Conservation (phyloP, 305 asterid genomes). For the Fraxinus sp. region DNA sequence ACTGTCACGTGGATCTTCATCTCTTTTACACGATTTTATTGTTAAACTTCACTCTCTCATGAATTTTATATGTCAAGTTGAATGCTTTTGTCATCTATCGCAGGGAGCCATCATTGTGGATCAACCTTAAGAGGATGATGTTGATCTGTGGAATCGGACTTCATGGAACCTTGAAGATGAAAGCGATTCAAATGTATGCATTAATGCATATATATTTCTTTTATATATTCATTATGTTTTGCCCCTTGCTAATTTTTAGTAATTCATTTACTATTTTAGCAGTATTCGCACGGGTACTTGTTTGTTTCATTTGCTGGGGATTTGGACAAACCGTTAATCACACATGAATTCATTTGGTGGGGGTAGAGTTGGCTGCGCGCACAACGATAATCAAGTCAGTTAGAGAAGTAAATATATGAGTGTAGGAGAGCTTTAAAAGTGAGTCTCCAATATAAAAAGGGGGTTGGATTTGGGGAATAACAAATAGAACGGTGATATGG, state of each 20-base stretch:
- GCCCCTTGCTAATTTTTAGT: background rate
- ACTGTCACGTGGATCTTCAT: background rate
- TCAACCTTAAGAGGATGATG: slow-evolving; percentile 72
- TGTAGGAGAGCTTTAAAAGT: no score
- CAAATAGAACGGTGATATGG: no score
- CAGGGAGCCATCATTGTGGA: slow-evolving; percentile 85
- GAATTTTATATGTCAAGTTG: slow-evolving; percentile 8
- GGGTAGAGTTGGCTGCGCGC: no score
- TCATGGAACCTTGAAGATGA: slow-evolving; percentile 61
- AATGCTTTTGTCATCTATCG: slow-evolving; percentile 4
- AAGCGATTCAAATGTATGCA: slow-evolving; percentile 48
- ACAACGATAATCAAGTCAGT: no score
- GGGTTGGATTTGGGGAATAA: no score
- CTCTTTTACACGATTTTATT: background rate
- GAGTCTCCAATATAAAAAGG: no score
- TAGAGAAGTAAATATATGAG: no score
- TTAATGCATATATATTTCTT: background rate
- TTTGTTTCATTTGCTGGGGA: slow-evolving; percentile 59
- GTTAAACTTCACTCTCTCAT: background rate
- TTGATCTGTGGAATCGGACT: slow-evolving; percentile 55
- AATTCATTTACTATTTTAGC: slow-evolving; percentile 16
- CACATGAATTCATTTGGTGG: no score
- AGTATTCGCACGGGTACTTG: slow-evolving; percentile 38
- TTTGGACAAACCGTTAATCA: no score
- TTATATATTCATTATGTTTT: background rate